These are phyloP conservation scores for Fusarium temperatum DNA, from an alignment of 2,329 filamentous ascomycete species.

Conservation along the genomic window DNA sequence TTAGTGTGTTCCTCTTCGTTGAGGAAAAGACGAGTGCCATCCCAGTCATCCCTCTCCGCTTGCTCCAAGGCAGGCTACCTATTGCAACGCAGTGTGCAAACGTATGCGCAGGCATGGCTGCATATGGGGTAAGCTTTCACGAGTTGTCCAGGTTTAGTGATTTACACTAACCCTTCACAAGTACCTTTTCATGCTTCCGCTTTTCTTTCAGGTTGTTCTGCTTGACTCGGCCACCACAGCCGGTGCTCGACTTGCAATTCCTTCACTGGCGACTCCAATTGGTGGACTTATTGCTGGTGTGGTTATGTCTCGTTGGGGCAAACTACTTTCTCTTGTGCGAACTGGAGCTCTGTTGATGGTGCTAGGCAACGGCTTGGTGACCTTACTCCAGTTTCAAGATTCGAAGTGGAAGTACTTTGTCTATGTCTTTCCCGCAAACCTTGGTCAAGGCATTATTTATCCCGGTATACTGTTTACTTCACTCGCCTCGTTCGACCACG, in stretches of 20 bases:
- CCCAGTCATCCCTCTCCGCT: slow-evolving; percentile 63
- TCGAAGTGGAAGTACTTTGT: slow-evolving; percentile 63
- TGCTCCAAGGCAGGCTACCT: slow-evolving; percentile 65
- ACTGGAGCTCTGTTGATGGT: slow-evolving; percentile 61
- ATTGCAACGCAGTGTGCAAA: slow-evolving; percentile 67
- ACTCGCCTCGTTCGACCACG: slow-evolving; percentile 69
- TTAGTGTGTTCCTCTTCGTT: slow-evolving; percentile 56
- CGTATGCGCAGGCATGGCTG: slow-evolving; percentile 67
- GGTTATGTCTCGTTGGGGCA: slow-evolving; percentile 66
- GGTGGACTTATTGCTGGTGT: slow-evolving; percentile 66
- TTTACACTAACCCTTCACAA: slow-evolving; percentile 36
- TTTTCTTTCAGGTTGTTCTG: slow-evolving; percentile 76
- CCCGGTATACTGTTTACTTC: slow-evolving; percentile 69
- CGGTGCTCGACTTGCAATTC: slow-evolving; percentile 70
- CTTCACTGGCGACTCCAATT: slow-evolving; percentile 67
- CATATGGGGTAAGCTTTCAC: slow-evolving; percentile 64
- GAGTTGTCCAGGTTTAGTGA: neutral
- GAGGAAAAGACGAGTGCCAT: slow-evolving; percentile 61
- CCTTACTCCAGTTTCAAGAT: slow-evolving; percentile 59
- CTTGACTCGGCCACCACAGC: slow-evolving; percentile 70
- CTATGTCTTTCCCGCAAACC: slow-evolving; percentile 65
- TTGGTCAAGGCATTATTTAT: slow-evolving; percentile 69
- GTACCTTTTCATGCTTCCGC: slow-evolving; percentile 74
- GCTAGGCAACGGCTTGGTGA: slow-evolving; percentile 62
- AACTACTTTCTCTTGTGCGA: slow-evolving; percentile 61